Percentiles rank a stretch among this genome's conserved stretches.
These are phyloP conservation scores for Aspergillus bridgeri DNA, from an alignment of 495 filamentous ascomycete genomes.

Conservation along the genomic window DNA sequence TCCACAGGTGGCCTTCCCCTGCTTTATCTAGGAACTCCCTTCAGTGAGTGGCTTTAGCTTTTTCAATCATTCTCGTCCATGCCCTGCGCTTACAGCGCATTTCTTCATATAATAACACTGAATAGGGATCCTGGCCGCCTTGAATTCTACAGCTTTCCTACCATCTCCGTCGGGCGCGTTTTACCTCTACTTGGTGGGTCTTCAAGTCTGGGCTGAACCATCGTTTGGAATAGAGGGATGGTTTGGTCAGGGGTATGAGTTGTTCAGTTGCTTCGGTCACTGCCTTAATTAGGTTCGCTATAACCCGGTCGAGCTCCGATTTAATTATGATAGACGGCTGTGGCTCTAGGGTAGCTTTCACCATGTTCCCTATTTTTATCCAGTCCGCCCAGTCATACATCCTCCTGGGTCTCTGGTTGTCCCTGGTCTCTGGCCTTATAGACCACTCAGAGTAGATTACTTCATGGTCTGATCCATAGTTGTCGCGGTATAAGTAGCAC, in stretches of 20 bases:
- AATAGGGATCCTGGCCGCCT: not conserved
- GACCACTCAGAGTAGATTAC: conserved; percentile 23
- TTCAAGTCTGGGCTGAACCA: conserved; percentile 27
- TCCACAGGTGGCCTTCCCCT: no score
- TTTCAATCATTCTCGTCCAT: no score
- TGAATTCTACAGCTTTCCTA: conserved; percentile 12
- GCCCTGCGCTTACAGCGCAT: no score
- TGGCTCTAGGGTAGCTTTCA: no score
- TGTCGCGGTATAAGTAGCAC: conserved; percentile 20
- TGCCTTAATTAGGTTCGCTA: no score
- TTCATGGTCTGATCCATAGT: conserved; percentile 20
- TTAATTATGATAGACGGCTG: no score
- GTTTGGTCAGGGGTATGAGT: conserved; percentile 10
- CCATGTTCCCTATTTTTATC: conserved; percentile 20
- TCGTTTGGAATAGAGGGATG: conserved; percentile 21
- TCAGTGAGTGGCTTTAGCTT: no score
- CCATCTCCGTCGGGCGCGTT: conserved; percentile 17
- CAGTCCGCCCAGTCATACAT: conserved; percentile 26
- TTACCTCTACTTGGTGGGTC: conserved; percentile 16
- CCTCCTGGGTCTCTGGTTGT: conserved; percentile 13
- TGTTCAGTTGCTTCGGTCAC: conserved; percentile 11
- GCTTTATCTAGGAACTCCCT: no score
- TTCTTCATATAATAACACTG: no score
- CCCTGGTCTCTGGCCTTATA: conserved; percentile 8
- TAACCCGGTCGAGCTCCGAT: no score